Base-by-base conservation (phyloP, 805 yeast species). In the Candida ortonii region DNA sequence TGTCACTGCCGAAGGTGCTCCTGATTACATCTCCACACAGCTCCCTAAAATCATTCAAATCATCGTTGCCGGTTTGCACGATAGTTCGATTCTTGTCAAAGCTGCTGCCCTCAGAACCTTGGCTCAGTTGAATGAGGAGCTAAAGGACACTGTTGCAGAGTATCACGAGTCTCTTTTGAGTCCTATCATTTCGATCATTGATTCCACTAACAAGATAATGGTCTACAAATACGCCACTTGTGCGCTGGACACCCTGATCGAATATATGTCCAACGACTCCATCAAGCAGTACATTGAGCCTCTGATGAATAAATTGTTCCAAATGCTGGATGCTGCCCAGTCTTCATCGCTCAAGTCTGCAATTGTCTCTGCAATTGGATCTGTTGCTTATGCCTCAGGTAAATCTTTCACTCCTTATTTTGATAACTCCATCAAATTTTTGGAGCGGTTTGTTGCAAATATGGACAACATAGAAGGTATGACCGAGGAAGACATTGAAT, bases 371-470 rank as follows among this genome's bases (percentile, higher is more conserved):
- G 96, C 97, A 24, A 85, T 93, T 59, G 97, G 97, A 36, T 89
- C 97, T 24, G 86, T 96, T 40, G 97, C 98, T 18, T 88, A 82
- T 57, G 95, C 97, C 38, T 78, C 96, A 27, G 96, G 97, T 63
- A 80, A 80, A 51, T 73, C 84, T 24, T 93, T 85, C 64, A 68
- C 73, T 41, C 97, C 97, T 41, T 93, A 74, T 68, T 90, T 90
- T 62, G 76, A 78, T 55, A 74, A 78, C 44, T 84, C 96, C 33
- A 78, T 90, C 49, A 79, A 80, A 58, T 76, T 73, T 44, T 72
- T 93, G 51, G 93, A 86, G 62, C 88, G 87, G 42, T 90, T 79
- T 58, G 78, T 89, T 51, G 73, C 80, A 45, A 74, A 79, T 53
- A 60, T 60, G 60, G 79, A 81, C 33, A 69, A 71, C 42, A 68